A percentile compares a stretch with the other conserved stretches of the same genome.
Conservation (phyloP, 2,329 filamentous ascomycete species). For the Pseudocercospora cruenta region DNA sequence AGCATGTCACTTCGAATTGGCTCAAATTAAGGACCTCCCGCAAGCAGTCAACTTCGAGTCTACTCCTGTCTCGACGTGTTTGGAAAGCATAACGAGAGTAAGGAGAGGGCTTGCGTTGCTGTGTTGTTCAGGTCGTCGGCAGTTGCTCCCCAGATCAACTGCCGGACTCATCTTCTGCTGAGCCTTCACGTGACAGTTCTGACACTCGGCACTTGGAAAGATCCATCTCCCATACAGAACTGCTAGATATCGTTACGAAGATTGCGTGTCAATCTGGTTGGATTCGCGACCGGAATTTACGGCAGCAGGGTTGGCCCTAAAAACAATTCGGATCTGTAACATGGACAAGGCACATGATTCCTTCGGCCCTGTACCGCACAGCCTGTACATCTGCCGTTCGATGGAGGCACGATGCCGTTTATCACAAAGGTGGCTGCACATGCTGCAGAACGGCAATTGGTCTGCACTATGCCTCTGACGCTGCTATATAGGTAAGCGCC, state of each 20-base stretch:
- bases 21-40: background rate
- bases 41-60: background rate
- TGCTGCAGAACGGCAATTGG: slow-evolving; percentile 2
- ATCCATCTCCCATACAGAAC: background rate
- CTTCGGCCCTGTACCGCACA: background rate
- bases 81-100: background rate
- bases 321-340: background rate
- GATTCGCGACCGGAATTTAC: background rate
- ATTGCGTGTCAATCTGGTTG: slow-evolving; percentile 1
- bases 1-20: background rate
- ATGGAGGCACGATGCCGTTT: background rate
- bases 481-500: slow-evolving; percentile 4
- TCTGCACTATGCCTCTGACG: background rate
- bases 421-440: background rate
- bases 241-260: background rate
- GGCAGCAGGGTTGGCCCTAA: background rate
- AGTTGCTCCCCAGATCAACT: background rate
- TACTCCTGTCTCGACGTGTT: background rate
- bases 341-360: background rate
- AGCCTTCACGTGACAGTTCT: background rate
- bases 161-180: background rate
- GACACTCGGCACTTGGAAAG: slow-evolving; percentile 3
- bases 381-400: background rate
- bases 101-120: background rate
- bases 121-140: background rate